Evolutionary conservation across 1,284 basidiomycete genomes (phyloP).

Genomic region (Anthracocystis setariae): DNA sequence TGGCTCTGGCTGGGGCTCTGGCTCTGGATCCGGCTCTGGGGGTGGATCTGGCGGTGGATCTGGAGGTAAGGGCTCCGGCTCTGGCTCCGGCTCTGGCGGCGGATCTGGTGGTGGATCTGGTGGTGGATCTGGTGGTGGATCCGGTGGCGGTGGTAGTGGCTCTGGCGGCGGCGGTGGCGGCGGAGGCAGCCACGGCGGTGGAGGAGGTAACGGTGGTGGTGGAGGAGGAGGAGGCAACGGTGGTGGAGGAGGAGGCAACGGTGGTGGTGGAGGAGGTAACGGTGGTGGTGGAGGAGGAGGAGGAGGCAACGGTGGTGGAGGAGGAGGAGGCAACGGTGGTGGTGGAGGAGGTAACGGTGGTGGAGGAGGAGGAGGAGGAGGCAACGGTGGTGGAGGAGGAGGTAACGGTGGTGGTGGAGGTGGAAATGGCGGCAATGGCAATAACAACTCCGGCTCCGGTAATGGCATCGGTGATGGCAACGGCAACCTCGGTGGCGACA

Average conservation of each 20-base stretch:
- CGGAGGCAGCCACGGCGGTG: conserved; percentile 4
- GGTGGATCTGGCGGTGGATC: conserved; percentile 4
- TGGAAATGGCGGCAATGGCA: conserved; percentile 15
- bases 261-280: conserved; percentile 7
- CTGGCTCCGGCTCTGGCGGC: conserved; percentile 12
- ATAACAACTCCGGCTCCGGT: conserved; percentile 10
- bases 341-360: neutral
- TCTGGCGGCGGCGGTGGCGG: neutral
- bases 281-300: conserved; percentile 12
- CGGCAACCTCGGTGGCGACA: conserved; percentile 14
- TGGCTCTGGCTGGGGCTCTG: conserved; percentile 9
- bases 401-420: conserved; percentile 1
- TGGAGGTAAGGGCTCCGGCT: conserved; percentile 14
- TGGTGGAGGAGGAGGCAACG: conserved; percentile 4
- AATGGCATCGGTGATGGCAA: conserved; percentile 16
- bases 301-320: conserved; percentile 6
- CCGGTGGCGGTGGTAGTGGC: conserved; percentile 2
- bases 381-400: conserved; percentile 6
- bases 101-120: conserved; percentile 9
- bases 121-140: conserved; percentile 6
- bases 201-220: conserved; percentile 12
- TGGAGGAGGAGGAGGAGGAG: conserved; percentile 6
- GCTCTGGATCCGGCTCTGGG: conserved; percentile 5
- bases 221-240: conserved; percentile 11
- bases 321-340: neutral